phyloP scores from a whole-genome alignment of 2,329 filamentous ascomycete genomes.

The Neoascochyta sp. region DNA sequence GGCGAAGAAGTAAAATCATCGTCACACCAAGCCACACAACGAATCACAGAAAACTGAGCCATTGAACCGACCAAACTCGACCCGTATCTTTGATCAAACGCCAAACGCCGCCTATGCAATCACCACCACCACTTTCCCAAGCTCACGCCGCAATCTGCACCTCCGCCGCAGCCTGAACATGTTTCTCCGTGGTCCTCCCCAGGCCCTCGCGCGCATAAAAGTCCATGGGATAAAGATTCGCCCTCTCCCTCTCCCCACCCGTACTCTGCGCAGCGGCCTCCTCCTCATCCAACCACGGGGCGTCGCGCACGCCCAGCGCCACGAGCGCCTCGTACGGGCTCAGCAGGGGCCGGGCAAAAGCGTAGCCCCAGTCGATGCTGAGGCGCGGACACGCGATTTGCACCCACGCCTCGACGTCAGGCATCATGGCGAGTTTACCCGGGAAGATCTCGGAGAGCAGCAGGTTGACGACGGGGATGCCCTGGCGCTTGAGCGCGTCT shows the following conservation, averaged over 20 bases:
- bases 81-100: too few species aligned
- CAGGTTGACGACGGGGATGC: conserved; percentile 79
- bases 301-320: conserved; percentile 73
- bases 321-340: conserved; percentile 95
- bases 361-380: conserved; percentile 99
- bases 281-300: conserved; percentile 59
- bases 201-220: conserved; percentile 92
- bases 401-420: conserved; percentile 94
- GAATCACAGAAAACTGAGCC: too few species aligned
- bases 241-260: conserved; percentile 41
- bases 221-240: conserved; percentile 89
- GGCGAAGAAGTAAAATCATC: too few species aligned
- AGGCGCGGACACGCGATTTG: conserved; percentile 95
- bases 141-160: conserved; percentile 6
- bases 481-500: conserved; percentile 63
- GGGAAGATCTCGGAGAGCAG: conserved; percentile 95
- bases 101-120: too few species aligned
- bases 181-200: conserved; percentile 63
- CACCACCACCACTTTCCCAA: too few species aligned
- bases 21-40: too few species aligned
- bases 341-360: conserved; percentile 80
- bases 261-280: conserved; percentile 19
- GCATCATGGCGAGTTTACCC: conserved; percentile 88
- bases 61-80: too few species aligned
- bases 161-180: conserved; percentile 24